A percentile compares a stretch with the other conserved stretches of the same genome.
phyloP scores from a whole-genome alignment of 2,329 filamentous ascomycete genomes.

The Thielaviopsis musarum region DNA sequence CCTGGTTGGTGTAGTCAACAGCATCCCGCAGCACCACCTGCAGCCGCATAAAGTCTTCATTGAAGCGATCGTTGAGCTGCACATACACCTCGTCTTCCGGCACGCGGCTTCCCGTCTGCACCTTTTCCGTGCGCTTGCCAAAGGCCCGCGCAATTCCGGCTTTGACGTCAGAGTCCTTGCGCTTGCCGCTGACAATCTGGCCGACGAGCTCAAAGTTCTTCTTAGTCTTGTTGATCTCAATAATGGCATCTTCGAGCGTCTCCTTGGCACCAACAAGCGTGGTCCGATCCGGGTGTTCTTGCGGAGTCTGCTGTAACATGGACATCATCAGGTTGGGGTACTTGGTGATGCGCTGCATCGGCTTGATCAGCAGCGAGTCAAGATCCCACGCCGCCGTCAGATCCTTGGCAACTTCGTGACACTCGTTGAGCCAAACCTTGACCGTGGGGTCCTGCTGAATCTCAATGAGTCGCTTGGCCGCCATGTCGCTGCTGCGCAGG shows the following conservation, averaged over 20 bases:
- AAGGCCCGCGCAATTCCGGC: slow-evolving; percentile 78
- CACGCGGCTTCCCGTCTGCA: slow-evolving; percentile 42
- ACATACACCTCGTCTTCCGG: slow-evolving; percentile 72
- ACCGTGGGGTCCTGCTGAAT: slow-evolving; percentile 47
- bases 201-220: slow-evolving; percentile 87
- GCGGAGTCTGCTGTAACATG: slow-evolving; percentile 61
- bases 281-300: slow-evolving; percentile 66
- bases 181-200: slow-evolving; percentile 62
- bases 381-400: slow-evolving; percentile 89
- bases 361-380: slow-evolving; percentile 92
- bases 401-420: slow-evolving; percentile 80
- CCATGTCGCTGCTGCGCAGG: slow-evolving; percentile 44
- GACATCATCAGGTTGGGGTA: slow-evolving; percentile 77
- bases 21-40: slow-evolving; percentile 88
- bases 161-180: slow-evolving; percentile 76
- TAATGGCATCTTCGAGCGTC: slow-evolving; percentile 46
- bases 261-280: slow-evolving; percentile 39
- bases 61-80: slow-evolving; percentile 69
- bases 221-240: slow-evolving; percentile 89
- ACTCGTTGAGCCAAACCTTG: slow-evolving; percentile 82
- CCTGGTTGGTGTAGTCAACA: slow-evolving; percentile 78
- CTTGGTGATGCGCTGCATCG: slow-evolving; percentile 84
- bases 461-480: slow-evolving; percentile 42
- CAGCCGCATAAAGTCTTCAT: slow-evolving; percentile 78
- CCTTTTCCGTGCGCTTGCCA: slow-evolving; percentile 72